Evolutionary conservation across 257 asterid species (phyloP).

Genomic region (Solanum boliviense): DNA sequence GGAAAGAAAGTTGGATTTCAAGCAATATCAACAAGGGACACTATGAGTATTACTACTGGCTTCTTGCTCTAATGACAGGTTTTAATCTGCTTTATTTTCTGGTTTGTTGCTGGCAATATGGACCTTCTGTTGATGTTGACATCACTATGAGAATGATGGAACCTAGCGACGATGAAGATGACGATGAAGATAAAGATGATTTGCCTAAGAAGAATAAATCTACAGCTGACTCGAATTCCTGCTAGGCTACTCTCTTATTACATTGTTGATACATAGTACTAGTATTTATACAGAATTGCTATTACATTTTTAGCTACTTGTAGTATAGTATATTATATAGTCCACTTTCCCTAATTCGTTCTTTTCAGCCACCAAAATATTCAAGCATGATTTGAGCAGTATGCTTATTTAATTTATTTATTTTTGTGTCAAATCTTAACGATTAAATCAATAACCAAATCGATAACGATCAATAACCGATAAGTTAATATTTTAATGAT

Average conservation of each 20-base stretch:
- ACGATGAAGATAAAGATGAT: neutral
- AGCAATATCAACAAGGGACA: conserved; percentile 41
- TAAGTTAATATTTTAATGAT: too few relatives aligned
- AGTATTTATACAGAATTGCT: neutral
- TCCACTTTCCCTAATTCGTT: too few relatives aligned
- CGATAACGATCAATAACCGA: too few relatives aligned
- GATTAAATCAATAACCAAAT: too few relatives aligned
- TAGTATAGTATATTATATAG: too few relatives aligned
- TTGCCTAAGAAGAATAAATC: neutral
- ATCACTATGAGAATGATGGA: neutral
- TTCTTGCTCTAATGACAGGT: conserved; percentile 32
- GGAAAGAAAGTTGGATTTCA: conserved; percentile 53
- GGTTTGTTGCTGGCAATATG: conserved; percentile 44
- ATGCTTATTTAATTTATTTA: too few relatives aligned
- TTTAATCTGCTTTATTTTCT: conserved; percentile 30
- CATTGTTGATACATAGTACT: neutral
- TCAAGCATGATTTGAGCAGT: too few relatives aligned
- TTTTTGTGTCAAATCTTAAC: too few relatives aligned
- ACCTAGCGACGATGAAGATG: neutral
- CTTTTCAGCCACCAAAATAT: too few relatives aligned
- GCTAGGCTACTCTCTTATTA: neutral
- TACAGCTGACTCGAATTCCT: neutral
- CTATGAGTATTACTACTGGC: conserved; percentile 53
- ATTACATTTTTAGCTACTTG: neutral
- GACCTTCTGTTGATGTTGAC: conserved; percentile 21